Percentiles rank a stretch among this genome's conserved stretches.
phyloP scores from a whole-genome alignment of 1,139 yeast species.

The Yamadazyma dushanensis region DNA sequence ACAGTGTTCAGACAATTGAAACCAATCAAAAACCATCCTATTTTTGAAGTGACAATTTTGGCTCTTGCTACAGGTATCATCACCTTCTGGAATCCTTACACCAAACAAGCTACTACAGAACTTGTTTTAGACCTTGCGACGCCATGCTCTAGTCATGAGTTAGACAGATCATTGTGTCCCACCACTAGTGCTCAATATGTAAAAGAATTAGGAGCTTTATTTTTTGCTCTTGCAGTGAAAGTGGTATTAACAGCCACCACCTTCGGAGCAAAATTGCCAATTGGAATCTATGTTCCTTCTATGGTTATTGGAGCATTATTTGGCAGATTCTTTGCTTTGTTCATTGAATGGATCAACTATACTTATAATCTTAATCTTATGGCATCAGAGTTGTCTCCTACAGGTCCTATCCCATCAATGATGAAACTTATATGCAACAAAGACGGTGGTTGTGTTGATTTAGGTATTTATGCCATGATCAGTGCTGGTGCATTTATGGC shows the following conservation, averaged over 20 bases:
- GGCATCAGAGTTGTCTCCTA: slow-evolving; percentile 6
- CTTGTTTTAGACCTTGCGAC: slow-evolving; percentile 54
- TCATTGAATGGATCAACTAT: slow-evolving; percentile 41
- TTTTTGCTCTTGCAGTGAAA: slow-evolving; percentile 48
- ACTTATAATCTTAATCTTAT: slow-evolving; percentile 17
- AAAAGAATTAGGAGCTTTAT: slow-evolving; percentile 34
- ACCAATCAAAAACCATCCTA: slow-evolving; percentile 41
- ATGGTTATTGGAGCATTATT: slow-evolving; percentile 69
- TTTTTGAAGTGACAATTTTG: slow-evolving; percentile 48
- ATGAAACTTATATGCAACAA: slow-evolving; percentile 21
- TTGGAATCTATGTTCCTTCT: slow-evolving; percentile 69
- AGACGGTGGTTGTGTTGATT: slow-evolving; percentile 37
- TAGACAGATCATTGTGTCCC: slow-evolving; percentile 45
- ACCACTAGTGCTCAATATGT: slow-evolving; percentile 26
- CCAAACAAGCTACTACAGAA: slow-evolving; percentile 56
- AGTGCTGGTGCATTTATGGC: slow-evolving; percentile 72
- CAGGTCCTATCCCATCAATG: slow-evolving; percentile 15
- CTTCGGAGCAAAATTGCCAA: slow-evolving; percentile 63
- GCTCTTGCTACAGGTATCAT: slow-evolving; percentile 50
- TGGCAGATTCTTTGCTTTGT: slow-evolving; percentile 55
- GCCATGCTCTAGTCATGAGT: slow-evolving; percentile 37
- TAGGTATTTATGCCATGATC: slow-evolving; percentile 66
- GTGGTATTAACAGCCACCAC: slow-evolving; percentile 51
- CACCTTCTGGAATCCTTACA: slow-evolving; percentile 54
- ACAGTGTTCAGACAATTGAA: slow-evolving; percentile 35